Percentiles rank a stretch among this genome's conserved stretches.
phyloP scores from a whole-genome alignment of 768 basidiomycete genomes.

The Trametes cinnabarina region DNA sequence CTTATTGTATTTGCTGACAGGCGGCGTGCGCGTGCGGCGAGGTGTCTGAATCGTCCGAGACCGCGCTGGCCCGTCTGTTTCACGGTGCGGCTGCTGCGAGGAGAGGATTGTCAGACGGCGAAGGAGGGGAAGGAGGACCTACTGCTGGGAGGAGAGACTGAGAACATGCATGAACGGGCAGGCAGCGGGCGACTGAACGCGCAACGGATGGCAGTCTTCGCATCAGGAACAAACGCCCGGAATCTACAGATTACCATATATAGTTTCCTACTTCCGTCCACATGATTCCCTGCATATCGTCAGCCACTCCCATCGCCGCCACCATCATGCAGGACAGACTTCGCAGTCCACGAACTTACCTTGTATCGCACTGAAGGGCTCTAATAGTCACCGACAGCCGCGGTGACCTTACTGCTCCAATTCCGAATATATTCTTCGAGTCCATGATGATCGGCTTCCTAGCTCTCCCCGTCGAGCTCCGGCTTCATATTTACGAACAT shows the following conservation, averaged over 20 bases:
- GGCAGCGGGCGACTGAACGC: slow-evolving; percentile 24
- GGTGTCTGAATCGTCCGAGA: background rate
- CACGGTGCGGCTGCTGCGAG: background rate
- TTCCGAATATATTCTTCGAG: no score
- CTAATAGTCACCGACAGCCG: no score
- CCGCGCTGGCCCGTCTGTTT: background rate
- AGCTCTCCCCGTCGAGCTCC: slow-evolving; percentile 34
- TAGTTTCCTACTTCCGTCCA: slow-evolving; percentile 22
- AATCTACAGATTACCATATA: slow-evolving; percentile 12
- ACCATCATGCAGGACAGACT: background rate
- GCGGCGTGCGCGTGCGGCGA: slow-evolving; percentile 6
- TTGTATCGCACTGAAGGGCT: no score
- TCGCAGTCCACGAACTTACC: background rate
- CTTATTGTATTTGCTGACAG: slow-evolving; percentile 26
- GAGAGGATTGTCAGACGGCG: slow-evolving; percentile 4
- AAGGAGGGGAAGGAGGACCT: slow-evolving; percentile 4
- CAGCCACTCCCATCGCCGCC: background rate
- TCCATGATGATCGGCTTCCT: slow-evolving; percentile 22
- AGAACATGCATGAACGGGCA: slow-evolving; percentile 29
- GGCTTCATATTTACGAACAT: slow-evolving; percentile 34
- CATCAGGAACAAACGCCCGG: background rate
- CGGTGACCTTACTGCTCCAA: background rate
- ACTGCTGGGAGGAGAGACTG: slow-evolving; percentile 18
- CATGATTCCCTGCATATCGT: slow-evolving; percentile 8
- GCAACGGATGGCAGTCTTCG: no score